A percentile compares a stretch with the other conserved stretches of the same genome.
Conservation (phyloP, 768 basidiomycete genomes). For the Termitomyces sp. region DNA sequence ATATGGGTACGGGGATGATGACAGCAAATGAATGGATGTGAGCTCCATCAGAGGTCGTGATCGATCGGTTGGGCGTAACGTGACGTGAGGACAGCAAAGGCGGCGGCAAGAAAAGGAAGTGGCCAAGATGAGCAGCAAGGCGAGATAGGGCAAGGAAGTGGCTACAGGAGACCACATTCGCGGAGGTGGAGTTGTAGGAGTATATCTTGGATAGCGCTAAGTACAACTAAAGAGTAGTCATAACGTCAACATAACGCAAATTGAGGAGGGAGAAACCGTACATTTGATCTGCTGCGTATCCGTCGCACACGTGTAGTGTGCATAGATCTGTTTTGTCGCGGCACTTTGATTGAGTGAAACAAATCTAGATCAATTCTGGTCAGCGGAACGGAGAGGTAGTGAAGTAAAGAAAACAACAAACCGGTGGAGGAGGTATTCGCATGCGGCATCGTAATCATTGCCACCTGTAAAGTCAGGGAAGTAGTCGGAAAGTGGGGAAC, state of each 20-base stretch:
- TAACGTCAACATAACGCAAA: slow-evolving; percentile 18
- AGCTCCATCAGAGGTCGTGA: too few species aligned
- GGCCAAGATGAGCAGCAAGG: too few species aligned
- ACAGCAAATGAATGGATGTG: too few species aligned
- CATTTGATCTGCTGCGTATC: slow-evolving; percentile 94
- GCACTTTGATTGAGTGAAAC: slow-evolving; percentile 90
- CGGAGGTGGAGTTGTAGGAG: slow-evolving; percentile 82
- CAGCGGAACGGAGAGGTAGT: background rate
- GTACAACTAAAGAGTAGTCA: slow-evolving; percentile 46
- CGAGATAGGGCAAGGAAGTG: background rate
- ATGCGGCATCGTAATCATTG: slow-evolving; percentile 86
- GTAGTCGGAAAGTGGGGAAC: slow-evolving; percentile 80
- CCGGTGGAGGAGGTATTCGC: slow-evolving; percentile 67
- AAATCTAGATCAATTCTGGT: slow-evolving; percentile 37
- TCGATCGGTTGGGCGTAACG: too few species aligned
- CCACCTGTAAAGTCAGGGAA: slow-evolving; percentile 92
- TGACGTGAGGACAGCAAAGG: too few species aligned
- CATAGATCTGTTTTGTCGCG: slow-evolving; percentile 84
- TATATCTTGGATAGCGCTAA: slow-evolving; percentile 88
- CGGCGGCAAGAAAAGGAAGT: too few species aligned
- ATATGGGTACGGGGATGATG: too few species aligned
- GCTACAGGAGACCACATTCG: slow-evolving; percentile 77
- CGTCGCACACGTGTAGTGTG: slow-evolving; percentile 91
- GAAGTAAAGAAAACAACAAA: slow-evolving; percentile 1
- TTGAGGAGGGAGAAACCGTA: slow-evolving; percentile 22